Conservation (phyloP, 2,329 filamentous ascomycete species). For the Claviceps citrina region DNA sequence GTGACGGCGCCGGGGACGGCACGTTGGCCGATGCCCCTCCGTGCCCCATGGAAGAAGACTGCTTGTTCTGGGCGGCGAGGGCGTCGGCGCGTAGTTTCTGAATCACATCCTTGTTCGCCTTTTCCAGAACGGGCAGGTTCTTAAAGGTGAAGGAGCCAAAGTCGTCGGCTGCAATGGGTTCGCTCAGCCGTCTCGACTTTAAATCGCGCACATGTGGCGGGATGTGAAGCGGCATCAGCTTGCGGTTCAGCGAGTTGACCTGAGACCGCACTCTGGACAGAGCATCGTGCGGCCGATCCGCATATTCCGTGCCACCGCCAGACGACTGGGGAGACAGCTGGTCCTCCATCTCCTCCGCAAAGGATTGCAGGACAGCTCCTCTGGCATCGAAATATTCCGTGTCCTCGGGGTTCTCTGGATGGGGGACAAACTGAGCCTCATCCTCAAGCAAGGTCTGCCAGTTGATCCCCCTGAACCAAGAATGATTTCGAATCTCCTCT, state of each 20-base stretch:
- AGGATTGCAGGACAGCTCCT: slow-evolving; percentile 81
- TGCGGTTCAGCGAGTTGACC: slow-evolving; percentile 72
- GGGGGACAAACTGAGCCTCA: slow-evolving; percentile 87
- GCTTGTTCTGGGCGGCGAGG: slow-evolving; percentile 50
- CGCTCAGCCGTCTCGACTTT: slow-evolving; percentile 74
- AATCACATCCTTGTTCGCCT: slow-evolving; percentile 97
- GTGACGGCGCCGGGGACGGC: slow-evolving; percentile 47
- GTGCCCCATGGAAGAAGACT: slow-evolving; percentile 28
- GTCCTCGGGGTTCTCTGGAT: slow-evolving; percentile 84
- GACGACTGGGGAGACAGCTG: slow-evolving; percentile 59
- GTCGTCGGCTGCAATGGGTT: slow-evolving; percentile 77
- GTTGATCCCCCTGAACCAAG: slow-evolving; percentile 75
- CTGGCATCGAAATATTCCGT: slow-evolving; percentile 94
- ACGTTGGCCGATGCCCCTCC: slow-evolving; percentile 22
- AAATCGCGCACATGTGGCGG: slow-evolving; percentile 89
- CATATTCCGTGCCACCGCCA: slow-evolving; percentile 58
- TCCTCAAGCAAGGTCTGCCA: slow-evolving; percentile 91
- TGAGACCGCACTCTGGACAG: slow-evolving; percentile 78
- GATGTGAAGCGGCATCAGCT: slow-evolving; percentile 88
- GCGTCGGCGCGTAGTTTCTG: slow-evolving; percentile 90
- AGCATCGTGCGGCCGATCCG: slow-evolving; percentile 86
- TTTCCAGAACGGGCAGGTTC: slow-evolving; percentile 88
- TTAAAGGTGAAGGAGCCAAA: slow-evolving; percentile 97
- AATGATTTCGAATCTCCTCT: slow-evolving; percentile 75
- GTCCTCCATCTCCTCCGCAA: slow-evolving; percentile 88